A percentile compares a stretch with the other conserved stretches of the same genome.
Conservation (phyloP, 129 eudicot species). For the Gnaphalium uliginosum region DNA sequence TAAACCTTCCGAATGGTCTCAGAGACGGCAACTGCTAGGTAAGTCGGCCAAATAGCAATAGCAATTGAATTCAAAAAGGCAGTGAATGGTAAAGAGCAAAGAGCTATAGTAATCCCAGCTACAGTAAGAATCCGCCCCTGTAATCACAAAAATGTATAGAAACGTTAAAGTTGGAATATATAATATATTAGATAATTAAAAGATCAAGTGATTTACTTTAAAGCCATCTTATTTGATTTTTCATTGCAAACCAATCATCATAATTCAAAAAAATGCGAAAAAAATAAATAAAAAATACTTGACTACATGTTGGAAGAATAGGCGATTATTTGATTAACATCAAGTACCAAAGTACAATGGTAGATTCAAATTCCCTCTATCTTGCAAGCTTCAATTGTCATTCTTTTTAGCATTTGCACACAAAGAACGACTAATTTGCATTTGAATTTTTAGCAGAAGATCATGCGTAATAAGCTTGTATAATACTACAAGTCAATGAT, state of each 20-base stretch:
- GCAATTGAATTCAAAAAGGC: conserved; percentile 64
- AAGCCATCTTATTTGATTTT: not conserved
- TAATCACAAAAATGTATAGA: not conserved
- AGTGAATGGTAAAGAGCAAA: conserved; percentile 73
- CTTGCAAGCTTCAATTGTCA: not conserved
- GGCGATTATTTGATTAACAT: not conserved
- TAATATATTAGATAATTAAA: not conserved
- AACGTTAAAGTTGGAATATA: not conserved
- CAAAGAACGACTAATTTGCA: not conserved
- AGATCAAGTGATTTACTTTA: not conserved
- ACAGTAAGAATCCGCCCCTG: conserved; percentile 87
- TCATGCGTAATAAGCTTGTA: not conserved
- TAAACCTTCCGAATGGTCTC: conserved; percentile 87
- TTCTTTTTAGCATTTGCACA: not conserved
- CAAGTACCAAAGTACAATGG: not conserved
- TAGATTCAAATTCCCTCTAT: not conserved
- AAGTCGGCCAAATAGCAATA: conserved; percentile 89
- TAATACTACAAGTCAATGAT: not conserved
- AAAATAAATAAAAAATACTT: not conserved
- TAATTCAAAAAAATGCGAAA: not conserved
- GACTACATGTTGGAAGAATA: not conserved
- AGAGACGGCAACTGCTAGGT: conserved; percentile 72
- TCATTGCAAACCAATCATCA: not conserved
- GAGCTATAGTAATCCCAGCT: conserved; percentile 84
- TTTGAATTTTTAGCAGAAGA: not conserved